phyloP scores from a whole-genome alignment of 2,329 filamentous ascomycete genomes.

The Colletotrichum agaves region DNA sequence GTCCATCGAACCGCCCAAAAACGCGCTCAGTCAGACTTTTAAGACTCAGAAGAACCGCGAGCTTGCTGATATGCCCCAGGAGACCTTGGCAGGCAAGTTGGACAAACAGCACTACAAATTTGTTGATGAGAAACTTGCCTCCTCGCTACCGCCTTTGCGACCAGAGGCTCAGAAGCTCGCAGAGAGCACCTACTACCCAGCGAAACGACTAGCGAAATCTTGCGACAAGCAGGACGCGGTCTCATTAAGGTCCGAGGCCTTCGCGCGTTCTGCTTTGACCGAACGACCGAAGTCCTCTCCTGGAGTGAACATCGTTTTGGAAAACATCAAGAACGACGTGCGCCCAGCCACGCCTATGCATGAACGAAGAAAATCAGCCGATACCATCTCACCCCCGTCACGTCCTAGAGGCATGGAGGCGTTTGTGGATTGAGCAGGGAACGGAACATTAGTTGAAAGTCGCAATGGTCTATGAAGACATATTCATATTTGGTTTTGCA shows the following conservation, averaged over 20 bases:
- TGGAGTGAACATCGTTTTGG: not conserved
- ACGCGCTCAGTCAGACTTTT: constrained; percentile 54
- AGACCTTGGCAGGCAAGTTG: constrained; percentile 40
- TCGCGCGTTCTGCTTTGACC: constrained; percentile 25
- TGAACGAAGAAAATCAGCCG: constrained; percentile 30
- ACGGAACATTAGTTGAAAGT: not conserved
- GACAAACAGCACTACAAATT: constrained; percentile 39
- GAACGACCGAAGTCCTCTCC: constrained; percentile 35
- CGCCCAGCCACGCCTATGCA: constrained; percentile 31
- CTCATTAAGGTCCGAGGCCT: not conserved
- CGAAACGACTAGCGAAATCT: not conserved
- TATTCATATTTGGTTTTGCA: constrained; percentile 13
- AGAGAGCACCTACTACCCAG: constrained; percentile 38
- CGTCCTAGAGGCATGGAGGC: constrained; percentile 53
- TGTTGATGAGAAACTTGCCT: constrained; percentile 38
- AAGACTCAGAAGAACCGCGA: constrained; percentile 54
- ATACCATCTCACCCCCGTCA: constrained; percentile 57
- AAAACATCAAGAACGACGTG: constrained; percentile 7
- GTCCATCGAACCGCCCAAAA: constrained; percentile 48
- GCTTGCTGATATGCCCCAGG: constrained; percentile 42
- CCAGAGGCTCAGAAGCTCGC: constrained; percentile 37
- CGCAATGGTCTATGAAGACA: not conserved
- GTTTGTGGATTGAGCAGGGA: constrained; percentile 47
- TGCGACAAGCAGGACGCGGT: not conserved
- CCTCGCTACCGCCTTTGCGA: constrained; percentile 42